phyloP scores from a whole-genome alignment of 495 filamentous ascomycete genomes.

The Terfezia claveryi region DNA sequence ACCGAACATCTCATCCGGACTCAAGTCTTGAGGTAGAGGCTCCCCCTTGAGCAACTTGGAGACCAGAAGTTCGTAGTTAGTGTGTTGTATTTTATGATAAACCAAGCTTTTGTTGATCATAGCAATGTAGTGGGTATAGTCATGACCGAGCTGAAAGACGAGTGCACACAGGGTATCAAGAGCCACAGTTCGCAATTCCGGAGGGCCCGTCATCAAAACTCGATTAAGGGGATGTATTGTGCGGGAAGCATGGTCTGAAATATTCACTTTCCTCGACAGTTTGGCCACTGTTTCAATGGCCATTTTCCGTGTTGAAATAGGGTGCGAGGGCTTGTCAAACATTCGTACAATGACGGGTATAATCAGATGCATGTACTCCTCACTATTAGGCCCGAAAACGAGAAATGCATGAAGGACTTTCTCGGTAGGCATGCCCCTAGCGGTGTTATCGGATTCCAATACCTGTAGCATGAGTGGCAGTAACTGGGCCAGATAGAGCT shows the following conservation, averaged over 20 bases:
- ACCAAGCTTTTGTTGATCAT: constrained; percentile 63
- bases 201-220: constrained; percentile 49
- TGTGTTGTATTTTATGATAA: constrained; percentile 50
- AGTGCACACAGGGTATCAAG: constrained; percentile 87
- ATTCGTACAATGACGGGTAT: constrained; percentile 85
- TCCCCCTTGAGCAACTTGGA: constrained; percentile 87
- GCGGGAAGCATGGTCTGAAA: constrained; percentile 85
- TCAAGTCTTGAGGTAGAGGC: constrained; percentile 79
- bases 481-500: constrained; percentile 68
- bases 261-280: constrained; percentile 88
- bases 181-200: constrained; percentile 57
- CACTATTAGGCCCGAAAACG: constrained; percentile 84
- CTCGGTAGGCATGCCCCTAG: constrained; percentile 48
- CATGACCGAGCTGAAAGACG: constrained; percentile 84
- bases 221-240: constrained; percentile 80
- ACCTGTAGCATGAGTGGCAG: constrained; percentile 84
- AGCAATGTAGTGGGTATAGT: constrained; percentile 80
- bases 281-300: constrained; percentile 90
- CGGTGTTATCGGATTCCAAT: constrained; percentile 62
- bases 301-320: constrained; percentile 51
- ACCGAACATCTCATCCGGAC: constrained; percentile 60
- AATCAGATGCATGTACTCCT: constrained; percentile 98
- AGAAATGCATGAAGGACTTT: constrained; percentile 85
- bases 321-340: constrained; percentile 67
- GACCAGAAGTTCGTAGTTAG: constrained; percentile 75